A percentile compares a stretch with the other conserved stretches of the same genome.
Conservation (phyloP, 1,284 basidiomycete species). For the Athelia psychrophila region DNA sequence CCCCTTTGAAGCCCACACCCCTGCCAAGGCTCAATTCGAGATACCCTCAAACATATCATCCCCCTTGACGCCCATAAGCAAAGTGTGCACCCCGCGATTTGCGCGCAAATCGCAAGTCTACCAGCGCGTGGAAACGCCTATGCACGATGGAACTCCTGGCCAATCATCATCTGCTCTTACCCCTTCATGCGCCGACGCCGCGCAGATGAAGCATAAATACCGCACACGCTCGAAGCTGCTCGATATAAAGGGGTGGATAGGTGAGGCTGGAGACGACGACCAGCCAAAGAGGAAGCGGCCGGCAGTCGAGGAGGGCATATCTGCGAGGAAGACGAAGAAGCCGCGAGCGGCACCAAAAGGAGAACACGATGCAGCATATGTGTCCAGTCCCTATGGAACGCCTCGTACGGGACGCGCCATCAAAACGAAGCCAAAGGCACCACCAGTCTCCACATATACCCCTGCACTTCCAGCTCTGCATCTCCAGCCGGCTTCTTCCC, state of each 20-base stretch:
- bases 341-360: not conserved
- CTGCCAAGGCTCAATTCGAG: no score
- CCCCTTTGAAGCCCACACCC: no score
- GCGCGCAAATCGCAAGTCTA: no score
- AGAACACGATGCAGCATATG: not conserved
- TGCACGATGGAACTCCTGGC: no score
- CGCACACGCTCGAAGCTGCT: not conserved
- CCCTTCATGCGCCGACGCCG: no score
- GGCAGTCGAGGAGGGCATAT: not conserved
- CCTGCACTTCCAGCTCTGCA: conserved; percentile 1
- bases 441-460: not conserved
- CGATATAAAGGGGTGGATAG: not conserved
- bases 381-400: not conserved
- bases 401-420: not conserved
- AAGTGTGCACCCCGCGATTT: no score
- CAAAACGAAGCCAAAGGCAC: not conserved
- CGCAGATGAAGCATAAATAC: not conserved
- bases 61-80: no score
- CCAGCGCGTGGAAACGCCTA: no score
- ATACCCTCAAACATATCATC: no score
- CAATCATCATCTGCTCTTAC: no score
- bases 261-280: not conserved
- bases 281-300: not conserved
- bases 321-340: not conserved
- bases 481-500: conserved; percentile 15